Conservation (phyloP, 2,329 filamentous ascomycete species). For the Neonectria punicea region DNA sequence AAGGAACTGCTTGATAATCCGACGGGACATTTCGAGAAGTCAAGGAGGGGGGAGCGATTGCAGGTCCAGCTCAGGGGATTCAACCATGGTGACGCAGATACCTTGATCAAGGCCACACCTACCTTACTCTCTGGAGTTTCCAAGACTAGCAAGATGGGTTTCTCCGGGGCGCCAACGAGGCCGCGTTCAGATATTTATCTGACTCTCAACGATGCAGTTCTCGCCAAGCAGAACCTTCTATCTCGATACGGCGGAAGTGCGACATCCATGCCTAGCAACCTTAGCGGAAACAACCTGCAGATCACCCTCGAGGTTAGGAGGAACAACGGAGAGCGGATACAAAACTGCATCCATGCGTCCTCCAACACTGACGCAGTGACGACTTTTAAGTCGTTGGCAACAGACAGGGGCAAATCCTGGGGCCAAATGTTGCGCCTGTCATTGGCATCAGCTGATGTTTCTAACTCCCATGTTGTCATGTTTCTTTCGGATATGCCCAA, state of each 20-base stretch:
- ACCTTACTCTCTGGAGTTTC: conserved; percentile 85
- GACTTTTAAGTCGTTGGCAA: conserved; percentile 87
- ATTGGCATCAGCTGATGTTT: conserved; percentile 82
- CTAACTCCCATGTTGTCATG: conserved; percentile 86
- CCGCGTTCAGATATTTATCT: conserved; percentile 94
- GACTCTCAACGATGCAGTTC: conserved; percentile 80
- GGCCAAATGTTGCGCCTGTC: conserved; percentile 86
- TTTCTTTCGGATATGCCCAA: conserved; percentile 87
- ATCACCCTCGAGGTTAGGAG: conserved; percentile 89
- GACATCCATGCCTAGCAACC: conserved; percentile 70
- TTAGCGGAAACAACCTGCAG: conserved; percentile 80
- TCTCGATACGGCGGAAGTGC: conserved; percentile 78
- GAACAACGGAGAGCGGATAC: conserved; percentile 80
- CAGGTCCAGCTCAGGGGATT: conserved; percentile 85
- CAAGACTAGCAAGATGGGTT: conserved; percentile 89
- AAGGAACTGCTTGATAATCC: conserved; percentile 78
- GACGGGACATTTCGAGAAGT: conserved; percentile 79
- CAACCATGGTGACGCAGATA: conserved; percentile 79
- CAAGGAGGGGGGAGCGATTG: conserved; percentile 77
- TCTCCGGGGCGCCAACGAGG: conserved; percentile 90
- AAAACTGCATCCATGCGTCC: conserved; percentile 86
- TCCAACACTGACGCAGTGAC: conserved; percentile 83
- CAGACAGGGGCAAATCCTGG: conserved; percentile 85
- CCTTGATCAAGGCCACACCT: conserved; percentile 85
- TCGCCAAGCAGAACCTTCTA: conserved; percentile 79